These are phyloP conservation scores for Schoenoplectus tabernaemontani DNA, from an alignment of 202 grass and related monocot genomes.

Conservation along the genomic window DNA sequence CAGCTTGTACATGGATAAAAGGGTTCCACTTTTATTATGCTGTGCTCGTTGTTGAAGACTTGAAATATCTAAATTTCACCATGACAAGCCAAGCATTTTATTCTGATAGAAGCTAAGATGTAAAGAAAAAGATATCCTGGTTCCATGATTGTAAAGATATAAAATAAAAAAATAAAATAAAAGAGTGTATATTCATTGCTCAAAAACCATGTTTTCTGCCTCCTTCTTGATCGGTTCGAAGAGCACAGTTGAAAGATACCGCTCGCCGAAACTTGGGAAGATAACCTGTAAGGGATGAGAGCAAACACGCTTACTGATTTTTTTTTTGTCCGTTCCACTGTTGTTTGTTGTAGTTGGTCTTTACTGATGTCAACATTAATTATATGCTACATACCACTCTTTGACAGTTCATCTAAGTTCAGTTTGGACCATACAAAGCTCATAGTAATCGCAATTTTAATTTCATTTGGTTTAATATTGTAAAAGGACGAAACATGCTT, in stretches of 20 bases:
- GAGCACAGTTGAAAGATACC: conserved; percentile 35
- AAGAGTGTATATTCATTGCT: conserved; percentile 15
- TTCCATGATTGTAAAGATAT: not conserved
- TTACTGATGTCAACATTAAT: too few relatives aligned
- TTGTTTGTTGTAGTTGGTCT: too few relatives aligned
- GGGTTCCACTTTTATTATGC: too few relatives aligned
- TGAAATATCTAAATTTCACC: conserved; percentile 23
- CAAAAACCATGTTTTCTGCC: conserved; percentile 41
- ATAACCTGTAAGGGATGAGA: conserved; percentile 18
- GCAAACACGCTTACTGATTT: not conserved
- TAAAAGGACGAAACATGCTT: conserved; percentile 9
- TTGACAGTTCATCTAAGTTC: too few relatives aligned
- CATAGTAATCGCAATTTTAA: too few relatives aligned
- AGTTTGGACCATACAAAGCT: not conserved
- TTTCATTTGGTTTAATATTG: too few relatives aligned
- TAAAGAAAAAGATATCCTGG: too few relatives aligned
- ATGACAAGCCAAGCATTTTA: conserved; percentile 13
- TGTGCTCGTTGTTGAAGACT: too few relatives aligned
- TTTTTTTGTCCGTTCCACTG: not conserved
- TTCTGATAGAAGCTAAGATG: not conserved
- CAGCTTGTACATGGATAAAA: too few relatives aligned
- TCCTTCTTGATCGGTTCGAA: conserved; percentile 38
- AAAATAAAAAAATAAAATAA: not conserved
- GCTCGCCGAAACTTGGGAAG: conserved; percentile 44
- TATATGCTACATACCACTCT: too few relatives aligned